A percentile compares a stretch with the other conserved stretches of the same genome.
phyloP scores from a whole-genome alignment of 768 basidiomycete species.

The Wakefieldia striispora region DNA sequence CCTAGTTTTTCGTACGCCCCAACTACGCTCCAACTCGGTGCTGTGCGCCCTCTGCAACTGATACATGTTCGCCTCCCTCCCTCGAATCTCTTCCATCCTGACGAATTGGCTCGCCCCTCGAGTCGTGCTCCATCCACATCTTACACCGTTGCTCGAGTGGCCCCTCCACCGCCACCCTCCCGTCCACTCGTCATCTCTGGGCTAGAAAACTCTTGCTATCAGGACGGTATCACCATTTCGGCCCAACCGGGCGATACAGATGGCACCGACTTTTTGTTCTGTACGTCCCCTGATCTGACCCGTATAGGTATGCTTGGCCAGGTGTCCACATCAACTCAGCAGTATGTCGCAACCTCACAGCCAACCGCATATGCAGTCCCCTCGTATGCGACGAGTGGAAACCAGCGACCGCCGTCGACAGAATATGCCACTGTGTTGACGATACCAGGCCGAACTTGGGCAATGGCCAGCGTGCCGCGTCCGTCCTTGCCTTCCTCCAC shows the following conservation, averaged over 20 bases:
- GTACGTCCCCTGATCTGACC: slow-evolving; percentile 73
- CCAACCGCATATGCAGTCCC: slow-evolving; percentile 38
- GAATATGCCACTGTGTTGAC: slow-evolving; percentile 78
- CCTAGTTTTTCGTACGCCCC: slow-evolving; percentile 49
- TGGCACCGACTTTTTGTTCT: slow-evolving; percentile 71
- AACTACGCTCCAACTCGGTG: slow-evolving; percentile 25
- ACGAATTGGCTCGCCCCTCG: slow-evolving; percentile 56
- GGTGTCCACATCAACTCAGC: slow-evolving; percentile 44
- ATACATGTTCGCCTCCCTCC: slow-evolving; percentile 80
- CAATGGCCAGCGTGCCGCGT: slow-evolving; percentile 59
- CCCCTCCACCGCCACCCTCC: slow-evolving; percentile 42
- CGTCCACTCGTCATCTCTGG: slow-evolving; percentile 59
- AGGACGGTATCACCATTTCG: slow-evolving; percentile 63
- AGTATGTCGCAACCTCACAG: slow-evolving; percentile 34
- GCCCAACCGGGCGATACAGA: slow-evolving; percentile 76
- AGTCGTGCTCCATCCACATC: slow-evolving; percentile 40
- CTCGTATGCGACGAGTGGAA: slow-evolving; percentile 38
- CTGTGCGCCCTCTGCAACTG: slow-evolving; percentile 53
- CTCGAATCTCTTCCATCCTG: slow-evolving; percentile 71
- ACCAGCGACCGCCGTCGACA: slow-evolving; percentile 61
- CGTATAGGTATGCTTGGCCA: slow-evolving; percentile 70
- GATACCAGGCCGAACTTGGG: slow-evolving; percentile 83
- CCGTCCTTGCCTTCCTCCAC: slow-evolving; percentile 33
- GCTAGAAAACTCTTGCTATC: slow-evolving; percentile 63
- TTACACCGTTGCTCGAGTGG: slow-evolving; percentile 48